phyloP scores from a whole-genome alignment of 441 rosid genomes.

The Bocquillonia castaneifolia region DNA sequence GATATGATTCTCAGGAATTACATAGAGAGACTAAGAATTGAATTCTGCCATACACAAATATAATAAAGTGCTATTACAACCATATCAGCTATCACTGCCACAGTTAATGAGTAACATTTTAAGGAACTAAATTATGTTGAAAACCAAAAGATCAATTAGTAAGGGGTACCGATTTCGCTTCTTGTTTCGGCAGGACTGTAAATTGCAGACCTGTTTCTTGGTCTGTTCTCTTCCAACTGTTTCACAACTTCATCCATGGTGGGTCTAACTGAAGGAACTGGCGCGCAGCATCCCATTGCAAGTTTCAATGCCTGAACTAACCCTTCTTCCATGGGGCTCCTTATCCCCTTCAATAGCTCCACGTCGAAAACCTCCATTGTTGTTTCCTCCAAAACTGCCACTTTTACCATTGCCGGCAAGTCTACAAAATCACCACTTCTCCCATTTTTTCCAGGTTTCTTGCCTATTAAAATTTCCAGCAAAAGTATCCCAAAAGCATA shows the following conservation, averaged over 20 bases:
- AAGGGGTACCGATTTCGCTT: constrained; percentile 78
- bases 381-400: constrained; percentile 89
- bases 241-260: constrained; percentile 93
- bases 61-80: constrained; percentile 9
- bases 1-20: constrained; percentile 19
- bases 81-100: constrained; percentile 17
- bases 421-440: constrained; percentile 60
- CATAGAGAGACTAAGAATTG: constrained; percentile 11
- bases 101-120: constrained; percentile 13
- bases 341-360: constrained; percentile 75
- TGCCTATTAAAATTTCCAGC: constrained; percentile 83
- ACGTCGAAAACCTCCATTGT: constrained; percentile 87
- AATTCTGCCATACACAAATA: constrained; percentile 9
- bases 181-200: constrained; percentile 87
- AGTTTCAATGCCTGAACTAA: constrained; percentile 88
- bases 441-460: constrained; percentile 76
- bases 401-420: constrained; percentile 84
- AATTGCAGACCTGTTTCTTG: constrained; percentile 89
- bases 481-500: constrained; percentile 88
- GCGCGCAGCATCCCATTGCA: constrained; percentile 98
- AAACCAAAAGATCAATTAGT: constrained; percentile 30
- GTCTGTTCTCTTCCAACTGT: constrained; percentile 93
- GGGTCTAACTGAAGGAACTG: constrained; percentile 82
- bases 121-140: constrained; percentile 14
- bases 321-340: constrained; percentile 96